phyloP scores from a whole-genome alignment of 2,329 filamentous ascomycete genomes.

The Fusarium pseudocircinatum region DNA sequence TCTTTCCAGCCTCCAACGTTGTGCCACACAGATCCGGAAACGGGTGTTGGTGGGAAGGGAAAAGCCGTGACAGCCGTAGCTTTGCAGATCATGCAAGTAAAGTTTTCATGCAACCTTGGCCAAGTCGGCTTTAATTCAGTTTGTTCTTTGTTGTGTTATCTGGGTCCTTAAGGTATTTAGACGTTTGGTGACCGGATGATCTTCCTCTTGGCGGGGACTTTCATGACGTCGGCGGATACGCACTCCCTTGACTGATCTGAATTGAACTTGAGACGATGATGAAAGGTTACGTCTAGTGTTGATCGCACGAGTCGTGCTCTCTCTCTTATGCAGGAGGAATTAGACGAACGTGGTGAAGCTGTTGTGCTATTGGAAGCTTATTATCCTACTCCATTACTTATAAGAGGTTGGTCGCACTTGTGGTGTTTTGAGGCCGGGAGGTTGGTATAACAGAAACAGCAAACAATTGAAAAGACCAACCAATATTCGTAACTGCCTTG shows the following conservation, averaged over 20 bases:
- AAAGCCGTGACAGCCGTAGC: constrained; percentile 23
- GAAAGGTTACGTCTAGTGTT: constrained; percentile 1
- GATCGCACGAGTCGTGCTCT: background rate
- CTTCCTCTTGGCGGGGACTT: background rate
- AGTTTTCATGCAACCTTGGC: background rate
- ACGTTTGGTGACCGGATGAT: background rate
- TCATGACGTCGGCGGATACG: constrained; percentile 32
- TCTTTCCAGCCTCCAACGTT: constrained; percentile 18
- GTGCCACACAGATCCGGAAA: constrained; percentile 14
- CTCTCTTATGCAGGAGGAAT: background rate
- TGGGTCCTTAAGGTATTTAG: background rate
- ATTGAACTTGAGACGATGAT: constrained; percentile 1
- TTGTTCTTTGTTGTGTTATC: background rate
- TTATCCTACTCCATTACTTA: background rate
- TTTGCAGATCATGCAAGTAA: constrained; percentile 12
- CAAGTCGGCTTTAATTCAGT: background rate
- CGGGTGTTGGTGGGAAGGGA: constrained; percentile 9
- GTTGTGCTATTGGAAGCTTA: constrained; percentile 28
- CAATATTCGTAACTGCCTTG: background rate
- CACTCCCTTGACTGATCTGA: background rate
- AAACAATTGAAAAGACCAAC: background rate
- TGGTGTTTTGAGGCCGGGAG: constrained; percentile 8
- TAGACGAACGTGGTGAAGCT: background rate
- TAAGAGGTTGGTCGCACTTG: constrained; percentile 35
- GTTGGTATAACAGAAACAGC: constrained; percentile 25